These are phyloP conservation scores for Hyparrhenia diplandra DNA, from an alignment of 176 grass and related monocot species.

Conservation along the genomic window DNA sequence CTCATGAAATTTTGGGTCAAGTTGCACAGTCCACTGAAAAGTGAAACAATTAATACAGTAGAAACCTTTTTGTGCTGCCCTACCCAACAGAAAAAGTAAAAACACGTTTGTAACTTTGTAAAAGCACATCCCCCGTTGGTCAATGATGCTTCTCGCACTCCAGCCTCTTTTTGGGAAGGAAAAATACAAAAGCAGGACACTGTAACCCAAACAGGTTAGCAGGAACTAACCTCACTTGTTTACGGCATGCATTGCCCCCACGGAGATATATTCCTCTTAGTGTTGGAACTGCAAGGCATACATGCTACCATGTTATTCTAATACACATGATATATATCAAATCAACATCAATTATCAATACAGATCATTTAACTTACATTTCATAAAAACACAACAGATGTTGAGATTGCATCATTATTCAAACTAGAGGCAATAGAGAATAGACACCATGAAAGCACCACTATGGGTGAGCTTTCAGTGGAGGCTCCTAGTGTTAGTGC, in stretches of 20 bases:
- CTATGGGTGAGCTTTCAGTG: neutral
- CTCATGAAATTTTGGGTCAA: conserved; percentile 96
- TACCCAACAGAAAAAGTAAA: neutral
- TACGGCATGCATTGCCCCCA: conserved; percentile 56
- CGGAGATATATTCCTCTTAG: conserved; percentile 96
- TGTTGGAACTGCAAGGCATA: conserved; percentile 60
- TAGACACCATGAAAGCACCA: neutral
- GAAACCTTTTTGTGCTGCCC: neutral
- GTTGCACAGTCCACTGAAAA: conserved; percentile 93
- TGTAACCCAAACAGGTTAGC: conserved; percentile 5
- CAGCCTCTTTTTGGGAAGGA: neutral
- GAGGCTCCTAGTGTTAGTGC: no score
- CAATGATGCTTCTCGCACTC: conserved; percentile 8
- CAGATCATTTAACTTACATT: neutral
- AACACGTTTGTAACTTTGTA: neutral
- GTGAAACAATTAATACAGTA: conserved; percentile 27
- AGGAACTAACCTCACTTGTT: conserved; percentile 71
- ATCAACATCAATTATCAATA: neutral
- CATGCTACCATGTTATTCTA: conserved; percentile 24
- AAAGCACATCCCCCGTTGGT: conserved; percentile 13
- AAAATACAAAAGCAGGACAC: conserved; percentile 20
- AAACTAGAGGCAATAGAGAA: neutral
- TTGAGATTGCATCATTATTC: neutral
- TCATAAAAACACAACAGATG: neutral
- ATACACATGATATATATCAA: neutral